phyloP scores from a whole-genome alignment of 164 flowering plant genomes.

The Kingdonia uniflora region DNA sequence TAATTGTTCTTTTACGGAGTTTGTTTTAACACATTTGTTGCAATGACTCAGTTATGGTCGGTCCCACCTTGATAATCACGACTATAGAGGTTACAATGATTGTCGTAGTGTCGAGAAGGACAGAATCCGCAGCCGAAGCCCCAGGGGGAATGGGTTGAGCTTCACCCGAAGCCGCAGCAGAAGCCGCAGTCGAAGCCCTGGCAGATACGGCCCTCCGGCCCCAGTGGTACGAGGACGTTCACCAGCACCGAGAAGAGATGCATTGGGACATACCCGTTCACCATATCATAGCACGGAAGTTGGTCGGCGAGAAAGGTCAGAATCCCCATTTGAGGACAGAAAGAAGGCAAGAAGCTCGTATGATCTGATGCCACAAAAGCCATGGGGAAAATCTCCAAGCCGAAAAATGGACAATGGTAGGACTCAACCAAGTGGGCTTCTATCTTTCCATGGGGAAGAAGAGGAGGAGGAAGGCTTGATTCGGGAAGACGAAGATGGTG shows the following conservation, averaged over 20 bases:
- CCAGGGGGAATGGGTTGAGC: constrained; percentile 18
- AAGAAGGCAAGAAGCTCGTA: not conserved
- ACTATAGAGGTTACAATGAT: not conserved
- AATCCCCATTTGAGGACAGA: constrained; percentile 11
- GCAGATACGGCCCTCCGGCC: not conserved
- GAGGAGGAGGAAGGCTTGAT: constrained; percentile 51
- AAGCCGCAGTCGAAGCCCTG: constrained; percentile 2
- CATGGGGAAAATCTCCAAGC: not conserved
- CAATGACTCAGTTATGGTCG: constrained; percentile 18
- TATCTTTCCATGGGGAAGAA: constrained; percentile 19
- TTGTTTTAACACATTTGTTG: not conserved
- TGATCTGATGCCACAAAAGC: not conserved
- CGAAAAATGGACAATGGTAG: constrained; percentile 3
- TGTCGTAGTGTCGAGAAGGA: constrained; percentile 12
- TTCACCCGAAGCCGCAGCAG: constrained; percentile 7
- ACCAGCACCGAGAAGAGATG: constrained; percentile 10
- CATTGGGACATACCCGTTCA: not conserved
- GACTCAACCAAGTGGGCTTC: not conserved
- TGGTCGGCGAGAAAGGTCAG: constrained; percentile 7
- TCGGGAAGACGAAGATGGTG: constrained; percentile 25
- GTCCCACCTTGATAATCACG: constrained; percentile 15
- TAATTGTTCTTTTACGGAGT: too few species aligned
- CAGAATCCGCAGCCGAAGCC: constrained; percentile 24
- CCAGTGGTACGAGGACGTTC: constrained; percentile 1
- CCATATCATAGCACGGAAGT: too few species aligned